phyloP scores from a whole-genome alignment of 1,284 basidiomycete species.

The Sporisorium scitamineum region DNA sequence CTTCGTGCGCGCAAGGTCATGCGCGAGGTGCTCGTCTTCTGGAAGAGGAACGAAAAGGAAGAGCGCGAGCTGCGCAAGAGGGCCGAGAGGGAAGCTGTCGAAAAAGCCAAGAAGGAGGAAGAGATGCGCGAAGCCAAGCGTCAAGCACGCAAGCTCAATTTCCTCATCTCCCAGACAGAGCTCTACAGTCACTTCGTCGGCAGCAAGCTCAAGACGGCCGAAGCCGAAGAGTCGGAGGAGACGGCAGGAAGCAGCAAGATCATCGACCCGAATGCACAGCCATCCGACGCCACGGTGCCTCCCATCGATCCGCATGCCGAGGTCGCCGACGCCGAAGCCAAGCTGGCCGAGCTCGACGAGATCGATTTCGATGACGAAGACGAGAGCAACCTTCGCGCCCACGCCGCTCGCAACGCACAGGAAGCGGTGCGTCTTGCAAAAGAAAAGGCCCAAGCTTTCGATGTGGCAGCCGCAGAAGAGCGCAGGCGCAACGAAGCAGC shows the following conservation, averaged over 20 bases:
- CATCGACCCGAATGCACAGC: slow-evolving; percentile 47
- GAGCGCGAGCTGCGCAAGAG: slow-evolving; percentile 86
- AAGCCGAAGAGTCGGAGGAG: slow-evolving; percentile 83
- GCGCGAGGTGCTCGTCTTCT: slow-evolving; percentile 88
- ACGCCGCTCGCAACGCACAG: slow-evolving; percentile 90
- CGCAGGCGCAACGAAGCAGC: slow-evolving; percentile 77
- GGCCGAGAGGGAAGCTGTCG: slow-evolving; percentile 79
- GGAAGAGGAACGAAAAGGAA: slow-evolving; percentile 98
- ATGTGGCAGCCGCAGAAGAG: slow-evolving; percentile 82
- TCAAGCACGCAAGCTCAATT: slow-evolving; percentile 96
- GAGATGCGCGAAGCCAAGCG: slow-evolving; percentile 95
- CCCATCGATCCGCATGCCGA: slow-evolving; percentile 77
- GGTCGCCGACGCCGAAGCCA: slow-evolving; percentile 54
- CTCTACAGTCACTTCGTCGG: slow-evolving; percentile 99
- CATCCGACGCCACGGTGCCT: slow-evolving; percentile 60
- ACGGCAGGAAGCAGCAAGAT: slow-evolving; percentile 69
- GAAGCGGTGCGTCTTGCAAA: slow-evolving; percentile 86
- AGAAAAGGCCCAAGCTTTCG: slow-evolving; percentile 86
- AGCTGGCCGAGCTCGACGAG: slow-evolving; percentile 74
- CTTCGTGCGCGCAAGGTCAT: slow-evolving; percentile 87
- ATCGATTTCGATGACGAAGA: slow-evolving; percentile 97
- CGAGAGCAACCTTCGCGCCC: slow-evolving; percentile 86
- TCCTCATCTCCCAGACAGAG: slow-evolving; percentile 98
- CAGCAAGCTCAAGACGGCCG: slow-evolving; percentile 94
- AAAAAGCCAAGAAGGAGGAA: slow-evolving; percentile 84